Conservation (phyloP, 306 rosid genomes). For the Lathyrus sativus region DNA sequence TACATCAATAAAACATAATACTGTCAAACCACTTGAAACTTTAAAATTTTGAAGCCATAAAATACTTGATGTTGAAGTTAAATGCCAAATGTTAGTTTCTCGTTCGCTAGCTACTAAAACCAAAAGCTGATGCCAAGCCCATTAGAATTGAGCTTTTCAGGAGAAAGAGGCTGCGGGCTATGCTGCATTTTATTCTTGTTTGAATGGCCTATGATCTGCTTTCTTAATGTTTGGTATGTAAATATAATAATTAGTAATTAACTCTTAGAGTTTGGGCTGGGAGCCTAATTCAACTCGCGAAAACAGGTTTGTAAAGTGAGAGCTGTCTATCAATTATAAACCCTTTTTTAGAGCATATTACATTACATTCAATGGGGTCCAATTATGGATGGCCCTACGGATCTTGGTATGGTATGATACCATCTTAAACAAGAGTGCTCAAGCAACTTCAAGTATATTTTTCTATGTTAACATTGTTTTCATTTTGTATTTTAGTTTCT, state of each 20-base stretch:
- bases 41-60: background rate
- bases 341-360: background rate
- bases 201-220: background rate
- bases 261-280: background rate
- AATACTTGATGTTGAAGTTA: slow-evolving; percentile 3
- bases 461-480: background rate
- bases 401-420: background rate
- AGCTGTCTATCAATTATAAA: background rate
- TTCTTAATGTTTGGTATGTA: slow-evolving; percentile 11
- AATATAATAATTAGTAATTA: slow-evolving; percentile 9
- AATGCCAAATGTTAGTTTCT: slow-evolving; percentile 9
- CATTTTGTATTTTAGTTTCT: slow-evolving; percentile 1
- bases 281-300: background rate
- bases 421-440: background rate
- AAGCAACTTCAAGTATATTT: background rate
- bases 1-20: slow-evolving; percentile 4
- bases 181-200: background rate
- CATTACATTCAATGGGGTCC: too few species aligned
- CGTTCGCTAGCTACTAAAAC: slow-evolving; percentile 13
- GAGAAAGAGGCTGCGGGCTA: background rate
- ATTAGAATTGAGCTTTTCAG: slow-evolving; percentile 4
- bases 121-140: slow-evolving; percentile 21
- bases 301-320: background rate
- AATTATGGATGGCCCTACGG: background rate
- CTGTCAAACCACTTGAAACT: slow-evolving; percentile 1